These are phyloP conservation scores for Pythium phragmitis DNA, from an alignment of 352 stramenopile genomes.

Conservation along the genomic window DNA sequence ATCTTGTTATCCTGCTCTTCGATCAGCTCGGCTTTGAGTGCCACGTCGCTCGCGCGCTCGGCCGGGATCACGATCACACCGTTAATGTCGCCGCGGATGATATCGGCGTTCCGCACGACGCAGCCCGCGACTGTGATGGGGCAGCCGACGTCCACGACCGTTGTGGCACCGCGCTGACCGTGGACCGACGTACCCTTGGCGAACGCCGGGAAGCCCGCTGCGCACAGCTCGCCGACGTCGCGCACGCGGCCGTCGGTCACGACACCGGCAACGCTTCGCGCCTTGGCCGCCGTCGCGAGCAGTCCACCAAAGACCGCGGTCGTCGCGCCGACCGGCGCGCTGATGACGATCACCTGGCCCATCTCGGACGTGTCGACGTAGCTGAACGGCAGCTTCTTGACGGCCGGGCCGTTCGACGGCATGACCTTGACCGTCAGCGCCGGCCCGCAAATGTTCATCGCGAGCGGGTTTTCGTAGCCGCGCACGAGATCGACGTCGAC, in stretches of 20 bases:
- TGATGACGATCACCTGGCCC: constrained; percentile 81
- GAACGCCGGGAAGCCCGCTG: constrained; percentile 71
- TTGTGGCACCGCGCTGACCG: constrained; percentile 52
- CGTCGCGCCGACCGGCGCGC: constrained; percentile 46
- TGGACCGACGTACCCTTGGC: constrained; percentile 72
- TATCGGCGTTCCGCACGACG: constrained; percentile 75
- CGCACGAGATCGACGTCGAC: constrained; percentile 73
- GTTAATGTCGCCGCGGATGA: constrained; percentile 83
- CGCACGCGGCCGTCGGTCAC: constrained; percentile 77
- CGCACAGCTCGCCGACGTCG: constrained; percentile 70
- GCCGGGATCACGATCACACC: constrained; percentile 75
- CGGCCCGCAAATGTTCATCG: constrained; percentile 73
- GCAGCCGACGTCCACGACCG: constrained; percentile 66
- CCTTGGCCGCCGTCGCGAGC: constrained; percentile 69
- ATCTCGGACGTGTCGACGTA: constrained; percentile 77
- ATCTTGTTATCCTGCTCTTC: constrained; percentile 83
- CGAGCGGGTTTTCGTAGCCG: constrained; percentile 51
- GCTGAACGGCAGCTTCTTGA: constrained; percentile 71
- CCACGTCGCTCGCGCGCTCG: constrained; percentile 69
- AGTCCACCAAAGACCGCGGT: constrained; percentile 72
- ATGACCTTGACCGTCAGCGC: constrained; percentile 78
- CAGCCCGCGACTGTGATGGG: constrained; percentile 71
- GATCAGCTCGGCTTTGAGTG: constrained; percentile 69
- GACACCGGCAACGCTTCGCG: constrained; percentile 55
- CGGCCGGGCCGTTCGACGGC: constrained; percentile 51